Evolutionary conservation across 2,329 filamentous ascomycete species (phyloP).

Genomic region (Zasmidium citrigriseum): DNA sequence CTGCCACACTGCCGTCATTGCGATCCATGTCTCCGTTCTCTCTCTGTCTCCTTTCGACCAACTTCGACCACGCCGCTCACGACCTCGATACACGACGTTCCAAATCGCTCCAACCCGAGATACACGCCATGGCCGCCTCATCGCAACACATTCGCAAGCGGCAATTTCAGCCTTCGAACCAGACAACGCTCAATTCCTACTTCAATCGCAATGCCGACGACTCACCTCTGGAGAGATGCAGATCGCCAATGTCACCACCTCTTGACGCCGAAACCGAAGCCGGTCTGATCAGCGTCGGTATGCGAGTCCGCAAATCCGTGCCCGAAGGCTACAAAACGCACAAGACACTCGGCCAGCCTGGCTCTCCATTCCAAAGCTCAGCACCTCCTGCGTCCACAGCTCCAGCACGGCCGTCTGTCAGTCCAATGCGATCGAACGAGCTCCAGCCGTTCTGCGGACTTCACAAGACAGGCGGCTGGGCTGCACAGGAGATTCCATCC

Average conservation of each 20-base stretch:
- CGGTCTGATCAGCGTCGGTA: conserved; percentile 86
- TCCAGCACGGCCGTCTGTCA: conserved; percentile 24
- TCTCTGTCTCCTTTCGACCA: too few relatives aligned
- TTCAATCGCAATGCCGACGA: conserved; percentile 34
- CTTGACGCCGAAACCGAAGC: conserved; percentile 71
- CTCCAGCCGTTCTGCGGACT: conserved; percentile 80
- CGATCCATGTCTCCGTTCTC: too few relatives aligned
- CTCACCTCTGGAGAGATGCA: neutral
- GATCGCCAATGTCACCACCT: conserved; percentile 42
- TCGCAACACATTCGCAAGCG: conserved; percentile 40
- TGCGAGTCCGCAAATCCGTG: conserved; percentile 90
- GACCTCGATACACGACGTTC: neutral
- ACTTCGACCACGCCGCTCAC: neutral
- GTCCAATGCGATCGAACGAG: conserved; percentile 50
- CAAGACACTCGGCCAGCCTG: conserved; percentile 35
- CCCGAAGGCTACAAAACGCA: conserved; percentile 91
- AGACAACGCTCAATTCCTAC: conserved; percentile 43
- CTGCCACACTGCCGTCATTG: too few relatives aligned
- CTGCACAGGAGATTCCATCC: conserved; percentile 51
- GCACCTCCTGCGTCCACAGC: conserved; percentile 34
- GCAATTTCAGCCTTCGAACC: conserved; percentile 43
- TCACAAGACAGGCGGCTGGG: conserved; percentile 70
- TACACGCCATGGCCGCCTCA: conserved; percentile 8
- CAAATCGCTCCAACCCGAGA: neutral
- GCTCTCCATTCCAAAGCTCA: conserved; percentile 30